Conservation (phyloP, 2,329 filamentous ascomycete species). For the Penicillium brevicompactum region DNA sequence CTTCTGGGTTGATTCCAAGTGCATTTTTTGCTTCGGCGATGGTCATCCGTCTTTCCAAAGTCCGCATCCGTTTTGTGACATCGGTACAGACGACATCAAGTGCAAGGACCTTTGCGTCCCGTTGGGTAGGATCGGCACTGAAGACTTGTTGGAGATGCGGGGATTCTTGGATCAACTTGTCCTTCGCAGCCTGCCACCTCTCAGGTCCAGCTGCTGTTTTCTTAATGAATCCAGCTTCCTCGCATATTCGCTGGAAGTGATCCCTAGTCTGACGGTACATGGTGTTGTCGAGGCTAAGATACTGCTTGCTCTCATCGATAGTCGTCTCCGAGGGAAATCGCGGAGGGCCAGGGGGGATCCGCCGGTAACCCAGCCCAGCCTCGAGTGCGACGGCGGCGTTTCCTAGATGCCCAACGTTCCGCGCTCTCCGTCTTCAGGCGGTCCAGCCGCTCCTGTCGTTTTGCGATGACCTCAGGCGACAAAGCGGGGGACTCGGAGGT, state of each 20-base stretch:
- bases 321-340: constrained; percentile 83
- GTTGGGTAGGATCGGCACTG: constrained; percentile 58
- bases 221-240: constrained; percentile 67
- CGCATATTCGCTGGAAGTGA: constrained; percentile 71
- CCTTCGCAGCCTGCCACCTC: constrained; percentile 72
- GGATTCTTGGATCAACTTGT: constrained; percentile 65
- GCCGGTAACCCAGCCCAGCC: constrained; percentile 69
- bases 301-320: constrained; percentile 74
- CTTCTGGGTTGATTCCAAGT: constrained; percentile 68
- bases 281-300: constrained; percentile 64
- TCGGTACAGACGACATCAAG: constrained; percentile 79
- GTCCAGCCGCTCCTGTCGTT: constrained; percentile 57
- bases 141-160: constrained; percentile 65
- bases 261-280: constrained; percentile 67
- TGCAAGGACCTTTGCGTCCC: constrained; percentile 66
- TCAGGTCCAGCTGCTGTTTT: constrained; percentile 75
- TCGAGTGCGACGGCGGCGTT: constrained; percentile 68
- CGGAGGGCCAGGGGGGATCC: constrained; percentile 67
- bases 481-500: constrained; percentile 33
- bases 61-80: constrained; percentile 78
- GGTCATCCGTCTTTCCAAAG: constrained; percentile 65
- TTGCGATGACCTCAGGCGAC: constrained; percentile 52
- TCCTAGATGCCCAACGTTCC: constrained; percentile 64
- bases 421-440: constrained; percentile 61
- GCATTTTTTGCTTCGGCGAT: constrained; percentile 74